phyloP scores from a whole-genome alignment of 2,329 filamentous ascomycete species.

The Penicillium sp. region DNA sequence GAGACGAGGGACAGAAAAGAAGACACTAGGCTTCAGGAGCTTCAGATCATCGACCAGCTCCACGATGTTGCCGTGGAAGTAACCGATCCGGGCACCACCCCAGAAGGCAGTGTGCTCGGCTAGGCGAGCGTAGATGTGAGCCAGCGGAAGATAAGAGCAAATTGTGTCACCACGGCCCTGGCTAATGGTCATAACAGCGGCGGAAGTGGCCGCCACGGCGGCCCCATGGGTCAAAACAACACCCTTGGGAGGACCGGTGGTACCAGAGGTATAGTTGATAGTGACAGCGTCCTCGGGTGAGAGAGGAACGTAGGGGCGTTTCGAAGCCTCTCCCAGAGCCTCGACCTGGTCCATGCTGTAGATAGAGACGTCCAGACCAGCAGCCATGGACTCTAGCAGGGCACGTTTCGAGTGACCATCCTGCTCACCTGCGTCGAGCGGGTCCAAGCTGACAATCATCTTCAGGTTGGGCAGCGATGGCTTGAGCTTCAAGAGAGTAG shows the following conservation, averaged over 20 bases:
- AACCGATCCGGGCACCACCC: conserved; percentile 71
- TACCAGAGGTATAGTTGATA: conserved; percentile 62
- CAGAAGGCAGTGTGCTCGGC: conserved; percentile 70
- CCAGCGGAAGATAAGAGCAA: conserved; percentile 85
- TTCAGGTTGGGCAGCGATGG: conserved; percentile 75
- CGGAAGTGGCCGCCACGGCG: conserved; percentile 66
- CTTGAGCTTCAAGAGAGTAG: conserved; percentile 72
- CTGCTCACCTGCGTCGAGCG: conserved; percentile 72
- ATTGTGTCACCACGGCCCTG: conserved; percentile 58
- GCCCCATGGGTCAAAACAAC: conserved; percentile 71
- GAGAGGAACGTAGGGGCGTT: conserved; percentile 66
- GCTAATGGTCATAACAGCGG: conserved; percentile 52
- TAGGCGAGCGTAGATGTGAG: conserved; percentile 88
- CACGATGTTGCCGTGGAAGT: conserved; percentile 86
- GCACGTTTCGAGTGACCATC: conserved; percentile 72
- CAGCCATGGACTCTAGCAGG: conserved; percentile 68
- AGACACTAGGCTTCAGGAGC: conserved; percentile 70
- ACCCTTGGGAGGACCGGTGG: conserved; percentile 60
- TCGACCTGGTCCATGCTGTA: conserved; percentile 78
- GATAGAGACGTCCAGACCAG: conserved; percentile 68
- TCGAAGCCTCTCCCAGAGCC: conserved; percentile 65
- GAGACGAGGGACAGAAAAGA: conserved; percentile 84
- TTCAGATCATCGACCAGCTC: conserved; percentile 89
- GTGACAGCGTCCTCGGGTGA: conserved; percentile 72
- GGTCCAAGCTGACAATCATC: conserved; percentile 80